These are phyloP conservation scores for Pholiota adiposa DNA, from an alignment of 1,284 basidiomycete genomes.

Conservation along the genomic window DNA sequence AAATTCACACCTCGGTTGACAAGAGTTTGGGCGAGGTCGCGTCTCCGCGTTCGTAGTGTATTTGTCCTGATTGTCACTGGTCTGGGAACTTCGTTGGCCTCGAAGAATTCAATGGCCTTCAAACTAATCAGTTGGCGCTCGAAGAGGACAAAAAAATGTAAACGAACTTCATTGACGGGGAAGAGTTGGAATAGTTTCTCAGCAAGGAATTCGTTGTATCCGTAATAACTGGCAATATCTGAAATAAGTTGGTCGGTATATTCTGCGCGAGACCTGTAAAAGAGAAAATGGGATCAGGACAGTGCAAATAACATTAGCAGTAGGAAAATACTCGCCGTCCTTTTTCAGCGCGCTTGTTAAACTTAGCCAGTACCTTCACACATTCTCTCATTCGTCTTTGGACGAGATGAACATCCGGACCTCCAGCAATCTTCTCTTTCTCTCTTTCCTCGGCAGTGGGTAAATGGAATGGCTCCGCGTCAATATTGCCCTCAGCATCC, in stretches of 20 bases:
- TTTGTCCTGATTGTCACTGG: slow-evolving; percentile 99
- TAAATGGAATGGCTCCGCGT: slow-evolving; percentile 68
- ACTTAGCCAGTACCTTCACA: slow-evolving; percentile 80
- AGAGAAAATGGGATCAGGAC: not conserved
- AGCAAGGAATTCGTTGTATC: slow-evolving; percentile 95
- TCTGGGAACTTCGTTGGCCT: slow-evolving; percentile 95
- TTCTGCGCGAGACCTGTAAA: slow-evolving; percentile 79
- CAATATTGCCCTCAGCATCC: slow-evolving; percentile 62
- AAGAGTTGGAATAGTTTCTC: slow-evolving; percentile 97
- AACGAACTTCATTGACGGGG: slow-evolving; percentile 82
- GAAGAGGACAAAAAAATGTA: too few relatives aligned
- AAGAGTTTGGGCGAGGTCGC: slow-evolving; percentile 93
- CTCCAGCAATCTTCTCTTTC: slow-evolving; percentile 73
- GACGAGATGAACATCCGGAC: slow-evolving; percentile 81
- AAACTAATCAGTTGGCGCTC: slow-evolving; percentile 19
- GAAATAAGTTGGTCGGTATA: slow-evolving; percentile 88
- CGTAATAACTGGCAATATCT: slow-evolving; percentile 95
- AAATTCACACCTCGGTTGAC: slow-evolving; percentile 97
- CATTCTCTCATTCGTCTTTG: slow-evolving; percentile 91
- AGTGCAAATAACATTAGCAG: not conserved
- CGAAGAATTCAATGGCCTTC: slow-evolving; percentile 98
- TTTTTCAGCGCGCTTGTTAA: slow-evolving; percentile 67
- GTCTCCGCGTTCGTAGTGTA: slow-evolving; percentile 90
- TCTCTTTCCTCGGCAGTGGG: slow-evolving; percentile 85
- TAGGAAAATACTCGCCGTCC: slow-evolving; percentile 63